phyloP scores from a whole-genome alignment of 257 asterid genomes.

The Phtheirospermum japonicum region DNA sequence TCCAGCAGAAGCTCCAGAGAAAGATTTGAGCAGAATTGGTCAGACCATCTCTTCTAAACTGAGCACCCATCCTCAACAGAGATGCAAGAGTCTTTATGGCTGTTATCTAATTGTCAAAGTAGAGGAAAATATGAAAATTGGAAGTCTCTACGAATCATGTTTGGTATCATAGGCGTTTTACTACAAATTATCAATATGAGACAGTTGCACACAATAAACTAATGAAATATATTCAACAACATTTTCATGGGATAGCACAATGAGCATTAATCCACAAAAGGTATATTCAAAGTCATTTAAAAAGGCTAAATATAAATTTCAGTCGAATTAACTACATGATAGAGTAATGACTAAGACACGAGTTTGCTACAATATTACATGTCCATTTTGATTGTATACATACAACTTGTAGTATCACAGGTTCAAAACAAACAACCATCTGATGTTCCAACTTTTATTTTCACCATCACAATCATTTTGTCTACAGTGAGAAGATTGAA shows the following conservation, averaged over 20 bases:
- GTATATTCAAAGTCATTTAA: neutral
- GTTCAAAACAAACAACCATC: constrained; percentile 10
- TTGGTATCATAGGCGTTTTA: constrained; percentile 7
- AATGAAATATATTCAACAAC: constrained; percentile 12
- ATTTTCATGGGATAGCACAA: constrained; percentile 19
- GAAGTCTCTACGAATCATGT: constrained; percentile 18
- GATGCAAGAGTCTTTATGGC: constrained; percentile 63
- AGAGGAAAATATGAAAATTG: constrained; percentile 4
- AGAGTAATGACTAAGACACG: neutral
- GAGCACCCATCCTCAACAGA: constrained; percentile 60
- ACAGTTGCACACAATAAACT: constrained; percentile 2
- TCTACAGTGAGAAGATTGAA: constrained; percentile 6
- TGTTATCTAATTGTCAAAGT: constrained; percentile 47
- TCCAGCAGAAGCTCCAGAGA: constrained; percentile 84
- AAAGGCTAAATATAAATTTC: neutral
- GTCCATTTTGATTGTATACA: constrained; percentile 16
- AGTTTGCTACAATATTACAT: constrained; percentile 6
- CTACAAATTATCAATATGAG: constrained; percentile 6
- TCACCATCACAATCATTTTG: constrained; percentile 4
- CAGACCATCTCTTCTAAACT: constrained; percentile 38
- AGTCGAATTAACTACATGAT: neutral
- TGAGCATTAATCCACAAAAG: neutral
- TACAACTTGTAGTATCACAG: constrained; percentile 10
- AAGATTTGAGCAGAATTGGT: constrained; percentile 47
- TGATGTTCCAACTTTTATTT: constrained; percentile 19